These are phyloP conservation scores for Vigna unguiculata DNA, from an alignment of 306 rosid genomes.

Conservation along the genomic window DNA sequence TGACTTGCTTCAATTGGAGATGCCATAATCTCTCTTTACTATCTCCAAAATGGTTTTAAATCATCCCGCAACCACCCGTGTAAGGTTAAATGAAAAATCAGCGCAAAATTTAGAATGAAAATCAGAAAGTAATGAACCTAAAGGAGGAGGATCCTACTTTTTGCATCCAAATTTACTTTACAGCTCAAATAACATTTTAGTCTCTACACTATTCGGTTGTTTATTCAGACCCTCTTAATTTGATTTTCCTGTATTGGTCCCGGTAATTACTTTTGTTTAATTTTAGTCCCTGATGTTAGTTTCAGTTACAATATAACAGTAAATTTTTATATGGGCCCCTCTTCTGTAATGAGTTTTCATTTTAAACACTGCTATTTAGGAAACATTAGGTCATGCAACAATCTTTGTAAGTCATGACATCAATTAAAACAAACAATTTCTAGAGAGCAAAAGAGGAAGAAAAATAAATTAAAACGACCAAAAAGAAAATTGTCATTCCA, in stretches of 20 bases:
- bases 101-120: not conserved
- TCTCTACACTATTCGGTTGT: not conserved
- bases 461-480: not conserved
- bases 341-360: not conserved
- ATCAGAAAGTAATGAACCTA: not conserved
- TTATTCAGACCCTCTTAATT: not conserved
- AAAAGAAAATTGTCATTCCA: slow-evolving; percentile 9
- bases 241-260: not conserved
- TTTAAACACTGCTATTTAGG: not conserved
- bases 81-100: slow-evolving; percentile 16
- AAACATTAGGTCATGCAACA: not conserved
- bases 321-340: not conserved
- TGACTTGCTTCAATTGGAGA: no score
- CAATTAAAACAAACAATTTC: not conserved
- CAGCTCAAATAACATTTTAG: not conserved
- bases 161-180: not conserved
- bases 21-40: not conserved
- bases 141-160: not conserved
- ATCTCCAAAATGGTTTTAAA: slow-evolving; percentile 20
- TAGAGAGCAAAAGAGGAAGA: not conserved
- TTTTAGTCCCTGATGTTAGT: not conserved
- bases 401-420: not conserved
- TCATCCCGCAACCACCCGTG: not conserved
- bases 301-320: not conserved
- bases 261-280: not conserved